Evolutionary conservation across 2,329 filamentous ascomycete species (phyloP).

Genomic region (Venturia pyrina): DNA sequence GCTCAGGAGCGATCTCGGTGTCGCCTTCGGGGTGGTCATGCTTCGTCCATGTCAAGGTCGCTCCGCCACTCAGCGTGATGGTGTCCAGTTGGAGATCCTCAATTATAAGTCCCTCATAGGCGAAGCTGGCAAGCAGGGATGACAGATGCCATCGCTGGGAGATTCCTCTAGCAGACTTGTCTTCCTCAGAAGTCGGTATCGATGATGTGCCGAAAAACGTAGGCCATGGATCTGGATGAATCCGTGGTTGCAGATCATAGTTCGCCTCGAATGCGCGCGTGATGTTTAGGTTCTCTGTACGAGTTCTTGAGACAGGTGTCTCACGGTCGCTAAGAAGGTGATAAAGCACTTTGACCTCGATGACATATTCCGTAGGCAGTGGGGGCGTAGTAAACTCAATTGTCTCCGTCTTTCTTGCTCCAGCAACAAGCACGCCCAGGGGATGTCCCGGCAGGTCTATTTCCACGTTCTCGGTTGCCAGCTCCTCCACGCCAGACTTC

Average conservation of each 20-base stretch:
- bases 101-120: constrained; percentile 49
- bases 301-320: constrained; percentile 68
- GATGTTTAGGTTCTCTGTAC: constrained; percentile 59
- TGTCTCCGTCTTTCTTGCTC: constrained; percentile 23
- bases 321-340: constrained; percentile 68
- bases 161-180: constrained; percentile 45
- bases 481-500: background rate
- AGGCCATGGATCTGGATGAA: constrained; percentile 75
- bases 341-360: constrained; percentile 68
- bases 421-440: constrained; percentile 25
- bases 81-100: constrained; percentile 57
- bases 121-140: constrained; percentile 65
- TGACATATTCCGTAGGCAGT: constrained; percentile 48
- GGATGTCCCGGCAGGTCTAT: constrained; percentile 24
- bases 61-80: constrained; percentile 50
- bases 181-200: background rate
- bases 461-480: background rate
- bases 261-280: constrained; percentile 83
- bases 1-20: constrained; percentile 14
- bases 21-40: constrained; percentile 38
- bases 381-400: constrained; percentile 31
- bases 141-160: constrained; percentile 72
- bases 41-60: background rate
- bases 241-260: constrained; percentile 72
- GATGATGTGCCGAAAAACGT: constrained; percentile 58